Base-by-base conservation (phyloP, 805 yeast species). In the Cyberlindnera xishuangbannaensis region DNA sequence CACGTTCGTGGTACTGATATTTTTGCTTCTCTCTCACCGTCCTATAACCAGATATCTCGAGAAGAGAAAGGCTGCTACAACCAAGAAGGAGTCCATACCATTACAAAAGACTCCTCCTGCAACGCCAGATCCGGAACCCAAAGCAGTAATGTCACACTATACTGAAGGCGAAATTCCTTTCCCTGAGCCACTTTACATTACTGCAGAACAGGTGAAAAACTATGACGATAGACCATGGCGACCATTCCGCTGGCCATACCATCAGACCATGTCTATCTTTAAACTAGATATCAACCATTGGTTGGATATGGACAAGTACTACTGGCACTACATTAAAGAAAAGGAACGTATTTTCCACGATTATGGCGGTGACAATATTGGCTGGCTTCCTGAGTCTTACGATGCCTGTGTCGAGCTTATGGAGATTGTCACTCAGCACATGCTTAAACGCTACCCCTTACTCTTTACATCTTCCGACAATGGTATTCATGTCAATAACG, bases 141-240 rank as follows among this genome's bases (percentile, higher is more conserved):
- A 20, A 12, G 12, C 12, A 9, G 23, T 12, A 9, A 20, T 12
- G 12, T 9, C 23, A 20, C 9, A 20, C 9, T 36, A 40, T 15
- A 39, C 27, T 13, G 44, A 43, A 13, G 41, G 43, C 10, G 41
- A 33, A 15, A 20, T 43, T 6, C 51, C 44, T 9, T 43, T 41
- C 25, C 79, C 81, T 15, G 67, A 76, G 0, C 83, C 85, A 0
- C 57, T 78, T 18, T 62, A 62, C 58, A 69, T 80, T 32, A 78
- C 83, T 0, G 83, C 83, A 2, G 85, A 80, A 30, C 75, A 76
- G 45, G 82, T 78, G 9, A 61, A 62, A 41, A 69, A 67, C 16
- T 76, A 78, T 48, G 84, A 80, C 45, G 87, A 78, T 47, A 64
- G 87, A 51, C 86, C 87, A 10, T 80, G 87, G 87, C 65, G 87